Conservation (phyloP, 345 rosid genomes). For the Citrus cavaleriei region DNA sequence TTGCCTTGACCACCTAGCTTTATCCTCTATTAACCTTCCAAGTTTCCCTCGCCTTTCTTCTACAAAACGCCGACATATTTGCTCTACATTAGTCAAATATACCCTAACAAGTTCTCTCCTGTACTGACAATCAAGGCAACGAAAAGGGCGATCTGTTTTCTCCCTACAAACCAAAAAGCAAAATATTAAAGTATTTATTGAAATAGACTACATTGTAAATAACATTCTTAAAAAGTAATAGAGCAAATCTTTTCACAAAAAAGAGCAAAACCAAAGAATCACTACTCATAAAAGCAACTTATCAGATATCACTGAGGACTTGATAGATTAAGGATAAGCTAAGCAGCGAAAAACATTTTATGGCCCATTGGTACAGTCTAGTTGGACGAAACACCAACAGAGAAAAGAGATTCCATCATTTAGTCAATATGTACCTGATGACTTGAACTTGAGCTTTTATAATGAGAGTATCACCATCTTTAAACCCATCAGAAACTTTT, state of each 20-base stretch:
- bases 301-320: not conserved
- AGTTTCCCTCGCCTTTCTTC: slow-evolving; percentile 77
- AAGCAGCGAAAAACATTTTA: not conserved
- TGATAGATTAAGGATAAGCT: not conserved
- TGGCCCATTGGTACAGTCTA: not conserved
- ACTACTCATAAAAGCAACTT: not conserved
- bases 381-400: not conserved
- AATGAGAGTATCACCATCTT: slow-evolving; percentile 72
- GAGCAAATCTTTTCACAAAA: no score
- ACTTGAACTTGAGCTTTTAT: slow-evolving; percentile 98
- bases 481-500: slow-evolving; percentile 77
- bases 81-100: slow-evolving; percentile 84
- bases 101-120: slow-evolving; percentile 95
- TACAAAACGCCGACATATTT: slow-evolving; percentile 76
- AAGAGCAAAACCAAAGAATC: not conserved
- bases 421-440: slow-evolving; percentile 52
- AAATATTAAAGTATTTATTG: not conserved
- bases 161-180: slow-evolving; percentile 49
- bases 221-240: not conserved
- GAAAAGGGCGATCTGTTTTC: slow-evolving; percentile 85
- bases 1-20: slow-evolving; percentile 87
- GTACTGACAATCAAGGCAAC: slow-evolving; percentile 82
- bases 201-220: not conserved
- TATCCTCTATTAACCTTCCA: slow-evolving; percentile 69
- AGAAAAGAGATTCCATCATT: no score